Evolutionary conservation across 129 eudicot genomes (phyloP).

Genomic region (Ambrosia trifida): DNA sequence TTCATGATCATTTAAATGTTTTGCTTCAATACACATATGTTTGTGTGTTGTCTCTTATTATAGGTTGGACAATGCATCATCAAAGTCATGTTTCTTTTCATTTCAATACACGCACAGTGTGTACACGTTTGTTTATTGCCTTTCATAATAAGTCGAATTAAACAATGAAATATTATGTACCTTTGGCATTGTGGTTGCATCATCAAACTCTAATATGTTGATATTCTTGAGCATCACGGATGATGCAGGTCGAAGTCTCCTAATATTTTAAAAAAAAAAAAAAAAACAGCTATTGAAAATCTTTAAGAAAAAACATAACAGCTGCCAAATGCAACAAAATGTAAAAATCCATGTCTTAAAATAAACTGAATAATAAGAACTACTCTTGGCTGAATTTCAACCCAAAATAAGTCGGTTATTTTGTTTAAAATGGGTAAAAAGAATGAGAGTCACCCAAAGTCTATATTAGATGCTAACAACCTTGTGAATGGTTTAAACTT

Average conservation of each 20-base stretch:
- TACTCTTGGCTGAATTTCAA: not conserved
- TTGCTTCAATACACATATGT: no score
- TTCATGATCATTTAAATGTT: no score
- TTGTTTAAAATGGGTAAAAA: not conserved
- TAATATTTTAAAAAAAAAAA: slow-evolving; percentile 22
- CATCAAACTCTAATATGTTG: slow-evolving; percentile 43
- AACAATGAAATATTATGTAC: slow-evolving; percentile 29
- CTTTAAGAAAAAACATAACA: not conserved
- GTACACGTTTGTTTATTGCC: not conserved
- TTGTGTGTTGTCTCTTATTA: not conserved
- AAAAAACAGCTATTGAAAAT: not conserved
- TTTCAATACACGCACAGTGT: not conserved
- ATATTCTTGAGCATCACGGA: slow-evolving; percentile 68
- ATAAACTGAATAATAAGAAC: not conserved
- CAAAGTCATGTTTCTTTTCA: no score
- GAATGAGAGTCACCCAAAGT: not conserved
- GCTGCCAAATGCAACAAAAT: not conserved
- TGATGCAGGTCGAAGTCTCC: slow-evolving; percentile 85
- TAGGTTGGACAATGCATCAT: not conserved
- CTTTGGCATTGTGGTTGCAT: slow-evolving; percentile 58
- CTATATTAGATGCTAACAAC: not conserved
- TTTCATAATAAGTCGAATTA: not conserved
- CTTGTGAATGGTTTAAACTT: not conserved
- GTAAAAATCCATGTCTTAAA: not conserved
- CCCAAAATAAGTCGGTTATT: not conserved